Percentiles rank a stretch among this genome's conserved stretches.
Conservation (phyloP, 768 basidiomycete species). For the Leccinum barrowsii region DNA sequence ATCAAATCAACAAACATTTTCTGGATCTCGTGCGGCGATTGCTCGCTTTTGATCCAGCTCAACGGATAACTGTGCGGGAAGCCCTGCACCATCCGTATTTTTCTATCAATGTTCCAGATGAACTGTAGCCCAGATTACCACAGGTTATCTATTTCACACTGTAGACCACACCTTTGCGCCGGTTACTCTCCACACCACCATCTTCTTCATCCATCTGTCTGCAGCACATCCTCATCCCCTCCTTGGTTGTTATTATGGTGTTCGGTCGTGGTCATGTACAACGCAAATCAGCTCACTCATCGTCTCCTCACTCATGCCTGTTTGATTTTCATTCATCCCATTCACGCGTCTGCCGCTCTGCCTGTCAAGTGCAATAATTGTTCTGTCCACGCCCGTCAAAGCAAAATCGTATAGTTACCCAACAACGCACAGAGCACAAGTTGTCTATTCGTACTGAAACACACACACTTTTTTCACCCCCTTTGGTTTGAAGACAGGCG, state of each 20-base stretch:
- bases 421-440: conserved; percentile 14
- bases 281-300: conserved; percentile 30
- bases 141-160: conserved; percentile 32
- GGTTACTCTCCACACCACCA: conserved; percentile 18
- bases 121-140: conserved; percentile 49
- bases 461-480: conserved; percentile 10
- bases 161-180: conserved; percentile 31
- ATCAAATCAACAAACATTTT: conserved; percentile 75
- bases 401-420: conserved; percentile 31
- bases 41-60: conserved; percentile 85
- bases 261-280: conserved; percentile 37
- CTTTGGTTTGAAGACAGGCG: conserved; percentile 9
- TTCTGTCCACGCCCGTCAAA: conserved; percentile 24
- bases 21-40: conserved; percentile 84
- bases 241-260: conserved; percentile 36
- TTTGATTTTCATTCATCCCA: conserved; percentile 25
- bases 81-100: conserved; percentile 90
- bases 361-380: conserved; percentile 30
- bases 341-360: conserved; percentile 17
- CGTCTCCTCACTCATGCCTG: conserved; percentile 26
- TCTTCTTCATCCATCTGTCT: conserved; percentile 24
- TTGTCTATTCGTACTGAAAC: conserved; percentile 20
- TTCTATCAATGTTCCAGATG: conserved; percentile 59
- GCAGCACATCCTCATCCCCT: conserved; percentile 19
- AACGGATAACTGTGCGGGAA: conserved; percentile 83